Evolutionary conservation across 2,329 filamentous ascomycete genomes (phyloP).

Genomic region (Pseudodiploospora longispora): DNA sequence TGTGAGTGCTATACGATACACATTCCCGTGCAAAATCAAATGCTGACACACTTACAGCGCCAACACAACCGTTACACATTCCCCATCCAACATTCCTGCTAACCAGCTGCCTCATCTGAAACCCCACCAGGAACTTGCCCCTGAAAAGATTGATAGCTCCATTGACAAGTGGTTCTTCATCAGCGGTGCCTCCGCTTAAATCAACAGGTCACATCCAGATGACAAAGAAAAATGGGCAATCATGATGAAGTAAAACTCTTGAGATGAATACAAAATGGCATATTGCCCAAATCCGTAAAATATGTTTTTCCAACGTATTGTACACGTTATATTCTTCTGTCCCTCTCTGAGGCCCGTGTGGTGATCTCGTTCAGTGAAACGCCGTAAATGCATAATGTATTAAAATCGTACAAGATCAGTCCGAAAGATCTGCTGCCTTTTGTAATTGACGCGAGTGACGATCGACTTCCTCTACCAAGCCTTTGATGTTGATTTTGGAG

Average conservation of each 20-base stretch:
- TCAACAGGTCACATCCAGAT: not conserved
- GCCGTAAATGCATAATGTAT: conserved; percentile 22
- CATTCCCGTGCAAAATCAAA: conserved; percentile 54
- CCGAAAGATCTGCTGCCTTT: conserved; percentile 70
- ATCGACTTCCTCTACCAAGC: conserved; percentile 81
- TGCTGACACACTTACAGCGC: conserved; percentile 46
- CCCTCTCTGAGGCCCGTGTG: not conserved
- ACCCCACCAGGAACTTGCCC: conserved; percentile 66
- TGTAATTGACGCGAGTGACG: conserved; percentile 77
- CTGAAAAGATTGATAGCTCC: conserved; percentile 86
- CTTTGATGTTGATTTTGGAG: conserved; percentile 73
- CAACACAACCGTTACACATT: conserved; percentile 72
- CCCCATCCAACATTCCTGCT: conserved; percentile 60
- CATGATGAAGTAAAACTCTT: too few relatives aligned
- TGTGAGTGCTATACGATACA: conserved; percentile 52
- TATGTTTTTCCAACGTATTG: conserved; percentile 14
- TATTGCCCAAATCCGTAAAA: too few relatives aligned
- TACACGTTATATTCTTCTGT: conserved; percentile 9
- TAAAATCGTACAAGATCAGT: conserved; percentile 26
- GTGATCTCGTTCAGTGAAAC: conserved; percentile 20
- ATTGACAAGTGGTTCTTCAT: conserved; percentile 99
- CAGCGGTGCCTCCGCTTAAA: conserved; percentile 82
- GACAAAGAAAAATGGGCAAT: too few relatives aligned
- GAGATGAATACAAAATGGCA: too few relatives aligned
- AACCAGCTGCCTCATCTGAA: conserved; percentile 71